Conservation (phyloP, 169 alveolate genomes). For the Plasmodium gaboni region DNA sequence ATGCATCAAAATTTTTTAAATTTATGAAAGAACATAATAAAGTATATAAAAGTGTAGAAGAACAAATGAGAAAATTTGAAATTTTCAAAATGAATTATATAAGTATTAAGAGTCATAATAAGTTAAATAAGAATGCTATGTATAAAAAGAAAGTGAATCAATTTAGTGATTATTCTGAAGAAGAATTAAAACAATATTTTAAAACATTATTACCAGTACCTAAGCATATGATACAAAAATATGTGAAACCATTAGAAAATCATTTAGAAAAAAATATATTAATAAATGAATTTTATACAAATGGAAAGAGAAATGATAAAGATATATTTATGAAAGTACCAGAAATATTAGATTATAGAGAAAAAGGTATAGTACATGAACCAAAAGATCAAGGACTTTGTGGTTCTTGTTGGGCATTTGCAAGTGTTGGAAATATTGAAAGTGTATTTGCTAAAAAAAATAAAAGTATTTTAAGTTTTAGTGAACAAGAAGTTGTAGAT, state of each 20-base stretch:
- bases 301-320: background rate
- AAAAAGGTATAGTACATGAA: conserved; percentile 38
- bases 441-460: conserved; percentile 77
- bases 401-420: conserved; percentile 93
- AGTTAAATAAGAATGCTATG: background rate
- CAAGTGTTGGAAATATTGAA: conserved; percentile 86
- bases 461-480: conserved; percentile 70
- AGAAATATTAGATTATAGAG: conserved; percentile 45
- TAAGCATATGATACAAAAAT: conserved; percentile 18
- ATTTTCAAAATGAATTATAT: conserved; percentile 33
- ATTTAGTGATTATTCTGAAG: conserved; percentile 55
- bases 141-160: conserved; percentile 49
- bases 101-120: conserved; percentile 27
- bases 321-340: background rate
- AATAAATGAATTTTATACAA: background rate
- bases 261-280: background rate
- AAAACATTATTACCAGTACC: conserved; percentile 53
- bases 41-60: conserved; percentile 29
- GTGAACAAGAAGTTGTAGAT: conserved; percentile 92
- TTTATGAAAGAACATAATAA: conserved; percentile 64
- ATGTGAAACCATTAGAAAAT: conserved; percentile 27
- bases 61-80: conserved; percentile 48
- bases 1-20: conserved; percentile 33
- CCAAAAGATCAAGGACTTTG: conserved; percentile 87
- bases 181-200: conserved; percentile 49